Evolutionary conservation across 164 flowering plant species (phyloP), one percentile per base, ranked within the genome.

Genomic region (Dillenia suffruticosa): DNA sequence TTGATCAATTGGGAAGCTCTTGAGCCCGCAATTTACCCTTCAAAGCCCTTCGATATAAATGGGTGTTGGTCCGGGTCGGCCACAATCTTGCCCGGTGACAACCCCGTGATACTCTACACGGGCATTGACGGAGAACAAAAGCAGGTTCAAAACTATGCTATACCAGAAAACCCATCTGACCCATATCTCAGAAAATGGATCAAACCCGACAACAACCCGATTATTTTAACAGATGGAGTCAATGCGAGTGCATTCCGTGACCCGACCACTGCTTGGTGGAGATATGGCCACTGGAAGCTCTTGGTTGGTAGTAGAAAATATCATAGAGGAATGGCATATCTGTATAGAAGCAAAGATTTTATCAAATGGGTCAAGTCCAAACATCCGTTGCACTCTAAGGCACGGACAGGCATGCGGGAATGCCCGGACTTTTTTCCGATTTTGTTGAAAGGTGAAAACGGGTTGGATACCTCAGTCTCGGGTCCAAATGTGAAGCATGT

Each of bases 371-470:
- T 49, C 1, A 77, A 76, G 72, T 74, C 84, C 1, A 50, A 77
- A 22, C 90, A 89, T 53, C 90, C 94, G 0, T 19, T 92, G 12
- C 96, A 92, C 63, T 82, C 90, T 0, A 8, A 43, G 0, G 15
- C 73, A 1, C 26, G 58, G 0, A 81, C 87, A 0, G 98, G 98
- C 0, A 92, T 82, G 84, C 89, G 91, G 92, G 96, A 92, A 62
- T 92, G 98, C 69, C 95, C 95, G 0, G 98, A 92, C 59, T 89
- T 89, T 58, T 92, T 22, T 62, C 96, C 98, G 0, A 88, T 92
- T 17, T 49, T 77, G 0, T 3, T 67, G 44, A 7, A 46, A 0
- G 77, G 78, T 4, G 43, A 44, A 2, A 15, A 40, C 0, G 98
- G 98, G n/a, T 19, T 90, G 65, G 97, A 90, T 22, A 65, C 88